Evolutionary conservation across 257 asterid genomes (phyloP).

Genomic region (Gentiana straminea): DNA sequence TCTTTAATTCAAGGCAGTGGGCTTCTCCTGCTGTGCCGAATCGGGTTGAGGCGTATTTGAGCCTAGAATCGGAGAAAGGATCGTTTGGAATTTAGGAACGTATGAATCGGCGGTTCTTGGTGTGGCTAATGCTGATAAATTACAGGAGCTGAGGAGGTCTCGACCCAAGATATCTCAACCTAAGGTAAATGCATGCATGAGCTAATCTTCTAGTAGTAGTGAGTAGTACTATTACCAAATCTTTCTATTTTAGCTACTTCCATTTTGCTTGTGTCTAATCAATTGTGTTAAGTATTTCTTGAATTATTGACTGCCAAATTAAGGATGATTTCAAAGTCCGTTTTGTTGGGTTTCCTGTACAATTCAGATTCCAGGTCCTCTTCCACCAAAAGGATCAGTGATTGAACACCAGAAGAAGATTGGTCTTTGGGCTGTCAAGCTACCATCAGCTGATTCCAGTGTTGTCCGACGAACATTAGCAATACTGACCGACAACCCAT

Average conservation of each 20-base stretch:
- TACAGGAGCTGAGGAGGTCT: constrained; percentile 44
- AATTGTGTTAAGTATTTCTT: no score
- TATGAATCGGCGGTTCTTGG: constrained; percentile 83
- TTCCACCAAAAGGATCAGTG: constrained; percentile 44
- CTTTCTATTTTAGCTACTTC: no score
- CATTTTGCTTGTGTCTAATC: no score
- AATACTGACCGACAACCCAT: constrained; percentile 43
- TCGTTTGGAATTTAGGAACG: constrained; percentile 63
- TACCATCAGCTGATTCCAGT: constrained; percentile 78
- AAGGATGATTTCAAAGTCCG: no score
- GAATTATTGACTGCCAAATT: no score
- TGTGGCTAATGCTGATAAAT: constrained; percentile 49
- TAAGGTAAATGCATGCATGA: constrained; percentile 17
- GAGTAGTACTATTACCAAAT: no score
- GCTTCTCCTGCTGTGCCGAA: constrained; percentile 39
- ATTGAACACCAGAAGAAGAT: constrained; percentile 57
- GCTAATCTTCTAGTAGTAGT: no score
- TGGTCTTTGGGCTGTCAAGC: constrained; percentile 61
- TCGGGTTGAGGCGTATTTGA: constrained; percentile 70
- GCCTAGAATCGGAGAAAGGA: constrained; percentile 62
- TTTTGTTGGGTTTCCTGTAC: constrained; percentile 2
- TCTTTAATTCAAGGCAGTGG: constrained; percentile 65
- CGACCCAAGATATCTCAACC: constrained; percentile 66
- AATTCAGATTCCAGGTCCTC: constrained; percentile 73
- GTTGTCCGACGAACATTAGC: constrained; percentile 65